These are phyloP conservation scores for Penicillium goetzii DNA, from an alignment of 495 filamentous ascomycete genomes.

Conservation along the genomic window DNA sequence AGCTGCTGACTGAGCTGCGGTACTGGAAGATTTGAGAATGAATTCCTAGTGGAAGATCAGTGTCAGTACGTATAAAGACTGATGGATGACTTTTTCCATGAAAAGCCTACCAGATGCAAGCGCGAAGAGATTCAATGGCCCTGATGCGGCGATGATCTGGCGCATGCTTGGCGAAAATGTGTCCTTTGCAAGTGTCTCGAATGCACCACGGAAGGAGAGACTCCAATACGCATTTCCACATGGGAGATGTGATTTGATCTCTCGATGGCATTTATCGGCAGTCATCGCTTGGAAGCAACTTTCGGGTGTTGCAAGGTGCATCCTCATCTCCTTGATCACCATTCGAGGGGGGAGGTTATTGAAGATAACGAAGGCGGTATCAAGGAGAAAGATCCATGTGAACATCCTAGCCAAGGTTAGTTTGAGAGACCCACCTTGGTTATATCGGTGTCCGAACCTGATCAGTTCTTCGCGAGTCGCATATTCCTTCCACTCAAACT, in stretches of 20 bases:
- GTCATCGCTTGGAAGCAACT: slow-evolving; percentile 37
- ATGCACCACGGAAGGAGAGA: slow-evolving; percentile 22
- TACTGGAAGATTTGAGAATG: slow-evolving; percentile 33
- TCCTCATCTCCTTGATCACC: slow-evolving; percentile 37
- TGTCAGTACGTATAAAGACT: not conserved
- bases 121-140: slow-evolving; percentile 29
- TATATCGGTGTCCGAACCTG: slow-evolving; percentile 6
- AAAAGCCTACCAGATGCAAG: slow-evolving; percentile 20
- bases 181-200: slow-evolving; percentile 18
- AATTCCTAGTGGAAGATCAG: slow-evolving; percentile 5
- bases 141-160: slow-evolving; percentile 16
- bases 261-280: slow-evolving; percentile 25
- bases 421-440: not conserved
- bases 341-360: slow-evolving; percentile 39
- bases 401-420: slow-evolving; percentile 16
- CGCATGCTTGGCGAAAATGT: not conserved
- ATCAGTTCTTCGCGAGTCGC: slow-evolving; percentile 30
- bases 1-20: slow-evolving; percentile 24
- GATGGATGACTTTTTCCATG: not conserved
- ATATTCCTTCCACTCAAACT: slow-evolving; percentile 34
- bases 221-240: slow-evolving; percentile 21
- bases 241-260: slow-evolving; percentile 15
- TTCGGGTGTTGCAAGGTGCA: slow-evolving; percentile 35
- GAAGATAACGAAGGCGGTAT: slow-evolving; percentile 35
- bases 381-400: slow-evolving; percentile 34